Base-by-base conservation (phyloP, 441 rosid species). In the Populus tomentosa region DNA sequence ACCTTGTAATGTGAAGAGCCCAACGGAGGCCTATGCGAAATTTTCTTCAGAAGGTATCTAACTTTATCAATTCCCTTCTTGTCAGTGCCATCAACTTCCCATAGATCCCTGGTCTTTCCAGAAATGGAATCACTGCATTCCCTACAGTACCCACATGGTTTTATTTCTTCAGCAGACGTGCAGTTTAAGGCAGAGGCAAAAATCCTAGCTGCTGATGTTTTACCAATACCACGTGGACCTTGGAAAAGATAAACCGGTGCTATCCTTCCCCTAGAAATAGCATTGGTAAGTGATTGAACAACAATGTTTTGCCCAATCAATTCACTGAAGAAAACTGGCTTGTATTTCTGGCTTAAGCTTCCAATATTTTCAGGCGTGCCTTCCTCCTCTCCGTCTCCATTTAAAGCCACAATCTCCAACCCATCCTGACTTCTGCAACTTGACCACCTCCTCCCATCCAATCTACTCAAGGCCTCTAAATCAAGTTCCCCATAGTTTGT, bases 361-460 rank as follows among this genome's bases (percentile, higher is more conserved):
- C 85, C 80, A 67, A 83, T 83, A 79, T 81, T 91, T 70, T 92
- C 96, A 1, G 90, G 86, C 18, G 87, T 80, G 69, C 92, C 86
- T 80, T 88, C 97, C 74, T 91, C 97, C 76, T 92, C 98, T 67
- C 80, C 84, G 77, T 89, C 96, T 75, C 88, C 89, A 74, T 86
- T 85, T 71, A 86, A 79, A 76, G 93, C 84, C 71, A 86, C 90
- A 81, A 82, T 85, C 80, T 89, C 99, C 73, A 88, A 79, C 61
- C 94, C 92, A 82, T 95, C 99, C 76, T 86, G 94, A 88, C 93
- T 90, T 88, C 94, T 88, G 83, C 89, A 90, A 83, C 93, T 94
- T 77, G 95, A 96, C 99, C 99, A 96, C 79, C 99, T 89, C 85
- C 91, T 85, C 79, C 98, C 99, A 74, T 96, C 99, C 86, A 96